These are phyloP conservation scores for Gliomastix tumulicola DNA, from an alignment of 2,329 filamentous ascomycete species.

Conservation along the genomic window DNA sequence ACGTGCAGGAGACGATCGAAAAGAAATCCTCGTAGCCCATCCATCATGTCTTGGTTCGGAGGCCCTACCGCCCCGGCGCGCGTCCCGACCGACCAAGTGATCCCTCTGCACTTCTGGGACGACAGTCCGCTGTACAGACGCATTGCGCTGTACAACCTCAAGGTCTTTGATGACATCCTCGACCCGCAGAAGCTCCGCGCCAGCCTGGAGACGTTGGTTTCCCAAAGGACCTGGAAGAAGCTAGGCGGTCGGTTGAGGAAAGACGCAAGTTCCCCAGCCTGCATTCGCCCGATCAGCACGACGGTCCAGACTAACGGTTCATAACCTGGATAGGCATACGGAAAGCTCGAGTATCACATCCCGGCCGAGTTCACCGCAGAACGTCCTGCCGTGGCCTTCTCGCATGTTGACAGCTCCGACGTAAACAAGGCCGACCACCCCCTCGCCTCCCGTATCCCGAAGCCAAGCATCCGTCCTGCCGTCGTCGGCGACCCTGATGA, in stretches of 20 bases:
- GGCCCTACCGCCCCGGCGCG: not conserved
- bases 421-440: slow-evolving; percentile 23
- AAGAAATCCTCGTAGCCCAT: no score
- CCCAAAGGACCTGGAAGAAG: slow-evolving; percentile 14
- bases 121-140: slow-evolving; percentile 12
- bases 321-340: slow-evolving; percentile 8
- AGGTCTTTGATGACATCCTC: slow-evolving; percentile 17
- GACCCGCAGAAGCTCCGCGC: slow-evolving; percentile 11
- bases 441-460: slow-evolving; percentile 19
- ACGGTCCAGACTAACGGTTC: not conserved
- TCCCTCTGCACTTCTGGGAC: slow-evolving; percentile 16
- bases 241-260: slow-evolving; percentile 13
- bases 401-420: slow-evolving; percentile 14
- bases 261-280: slow-evolving; percentile 7
- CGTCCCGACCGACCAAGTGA: slow-evolving; percentile 9
- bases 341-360: slow-evolving; percentile 32
- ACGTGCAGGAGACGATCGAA: no score
- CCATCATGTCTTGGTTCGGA: no score
- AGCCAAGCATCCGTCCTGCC: slow-evolving; percentile 9
- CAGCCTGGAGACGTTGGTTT: slow-evolving; percentile 8
- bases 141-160: slow-evolving; percentile 13
- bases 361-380: slow-evolving; percentile 22
- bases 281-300: not conserved
- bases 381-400: slow-evolving; percentile 24
- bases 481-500: slow-evolving; percentile 14